Percentiles rank a stretch among this genome's conserved stretches.
Evolutionary conservation across 2,329 filamentous ascomycete genomes (phyloP).

Genomic region (Cercospora zeae-maydis): DNA sequence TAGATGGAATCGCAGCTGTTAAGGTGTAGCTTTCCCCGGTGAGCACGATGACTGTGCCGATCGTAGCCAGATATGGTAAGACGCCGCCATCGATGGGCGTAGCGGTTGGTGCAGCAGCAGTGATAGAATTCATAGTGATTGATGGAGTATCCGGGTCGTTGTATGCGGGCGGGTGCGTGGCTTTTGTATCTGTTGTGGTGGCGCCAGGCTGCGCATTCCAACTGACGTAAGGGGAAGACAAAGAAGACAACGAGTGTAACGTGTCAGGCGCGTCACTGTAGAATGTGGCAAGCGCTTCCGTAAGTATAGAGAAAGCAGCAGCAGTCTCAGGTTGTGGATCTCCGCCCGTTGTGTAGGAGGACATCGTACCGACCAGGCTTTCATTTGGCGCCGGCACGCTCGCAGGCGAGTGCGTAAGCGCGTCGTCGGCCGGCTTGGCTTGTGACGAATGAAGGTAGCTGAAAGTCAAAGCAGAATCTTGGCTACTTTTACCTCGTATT

Average conservation of each 20-base stretch:
- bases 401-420: constrained; percentile 3
- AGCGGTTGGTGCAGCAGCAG: constrained; percentile 1
- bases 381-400: background rate
- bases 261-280: background rate
- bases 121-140: background rate
- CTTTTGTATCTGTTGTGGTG: constrained; percentile 2
- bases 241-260: constrained; percentile 7
- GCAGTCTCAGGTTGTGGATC: background rate
- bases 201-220: background rate
- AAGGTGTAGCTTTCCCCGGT: constrained; percentile 6
- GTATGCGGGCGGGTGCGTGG: background rate
- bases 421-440: constrained; percentile 7
- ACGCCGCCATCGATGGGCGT: constrained; percentile 8
- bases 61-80: constrained; percentile 3
- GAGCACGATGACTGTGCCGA: constrained; percentile 6
- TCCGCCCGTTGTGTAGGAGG: constrained; percentile 7
- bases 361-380: background rate
- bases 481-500: background rate
- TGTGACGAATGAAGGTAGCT: constrained; percentile 4
- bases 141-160: background rate
- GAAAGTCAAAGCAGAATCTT: background rate
- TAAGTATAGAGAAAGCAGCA: constrained; percentile 15
- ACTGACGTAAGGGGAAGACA: constrained; percentile 5
- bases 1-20: constrained; percentile 7
- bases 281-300: constrained; percentile 14